Base-by-base conservation (phyloP, 306 rosid genomes). In the Citrullus colocynthis region DNA sequence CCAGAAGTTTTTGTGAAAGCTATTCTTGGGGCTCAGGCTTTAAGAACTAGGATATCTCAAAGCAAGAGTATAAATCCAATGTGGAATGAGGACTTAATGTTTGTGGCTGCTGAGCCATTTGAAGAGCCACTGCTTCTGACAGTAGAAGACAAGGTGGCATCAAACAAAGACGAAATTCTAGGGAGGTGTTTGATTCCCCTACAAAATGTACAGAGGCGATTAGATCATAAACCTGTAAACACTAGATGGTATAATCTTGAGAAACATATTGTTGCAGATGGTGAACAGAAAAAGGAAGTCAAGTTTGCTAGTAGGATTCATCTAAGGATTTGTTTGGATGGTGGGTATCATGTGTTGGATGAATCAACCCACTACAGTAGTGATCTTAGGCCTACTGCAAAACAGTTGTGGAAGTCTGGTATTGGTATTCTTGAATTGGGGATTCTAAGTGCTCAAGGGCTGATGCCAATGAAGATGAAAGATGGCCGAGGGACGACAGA, bases 351-450 rank as follows among this genome's bases (percentile, higher is more conserved):
- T 83, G 98, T 93, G 80, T 80, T 91, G 85, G 98, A 93, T 80
- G 98, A 93, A 66, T 93, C 98, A 75, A 91, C 98, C 14, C 96
- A 90, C 85, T 89, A 90, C 55, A 90, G 96, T 32, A 93, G 98
- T 54, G 98, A 93, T 85, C 96, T 91, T 44, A 89, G 98, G 88
- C 98, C 98, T 62, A 93, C 97, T 3, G 98, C 97, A 20, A 91
- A 86, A 70, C 97, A 93, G 67, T 80, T 93, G 72, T 93, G 97
- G 98, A 91, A 86, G 80, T 77, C 93, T 0, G 81, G 84, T 83
- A 91, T 93, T 73, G 98, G 98, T 64, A 80, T 90, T 80, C 85
- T 91, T 18, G 98, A 93, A 82, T 82, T 93, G 14, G 98, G 98
- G 72, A 79, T 93, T 62, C 82, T 93, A 58, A 93, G 96, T 64